phyloP scores from a whole-genome alignment of 306 rosid genomes.

The Ochetophila trinervis region DNA sequence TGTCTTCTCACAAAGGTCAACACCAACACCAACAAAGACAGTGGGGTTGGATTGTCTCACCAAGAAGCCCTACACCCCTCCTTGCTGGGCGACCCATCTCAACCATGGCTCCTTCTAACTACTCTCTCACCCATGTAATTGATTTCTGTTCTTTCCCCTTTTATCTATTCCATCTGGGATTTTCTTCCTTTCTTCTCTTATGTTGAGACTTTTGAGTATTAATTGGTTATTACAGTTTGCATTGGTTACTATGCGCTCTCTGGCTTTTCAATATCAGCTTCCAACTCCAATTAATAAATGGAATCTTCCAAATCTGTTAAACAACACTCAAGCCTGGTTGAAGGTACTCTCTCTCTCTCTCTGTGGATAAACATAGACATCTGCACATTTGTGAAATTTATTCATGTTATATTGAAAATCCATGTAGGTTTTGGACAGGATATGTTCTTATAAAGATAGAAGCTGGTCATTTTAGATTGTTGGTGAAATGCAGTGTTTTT shows the following conservation, averaged over 20 bases:
- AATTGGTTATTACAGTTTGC: no score
- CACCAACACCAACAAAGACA: not conserved
- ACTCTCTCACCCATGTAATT: conserved; percentile 70
- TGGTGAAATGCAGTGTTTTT: no score
- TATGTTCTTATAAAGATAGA: no score
- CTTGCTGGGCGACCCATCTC: conserved; percentile 84
- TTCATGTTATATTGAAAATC: no score
- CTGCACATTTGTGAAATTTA: no score
- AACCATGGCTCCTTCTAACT: conserved; percentile 56
- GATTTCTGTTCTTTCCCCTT: not conserved
- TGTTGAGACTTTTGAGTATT: no score
- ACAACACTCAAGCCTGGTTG: conserved; percentile 69
- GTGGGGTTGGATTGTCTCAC: conserved; percentile 41
- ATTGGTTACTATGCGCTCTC: not conserved
- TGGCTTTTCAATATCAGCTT: conserved; percentile 37
- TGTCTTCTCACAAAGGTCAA: conserved; percentile 27
- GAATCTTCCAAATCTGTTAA: conserved; percentile 85
- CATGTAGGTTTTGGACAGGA: no score
- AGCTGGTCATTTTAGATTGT: no score
- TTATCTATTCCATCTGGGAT: not conserved
- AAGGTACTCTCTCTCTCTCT: conserved; percentile 43
- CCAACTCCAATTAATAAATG: conserved; percentile 97
- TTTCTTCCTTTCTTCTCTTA: not conserved
- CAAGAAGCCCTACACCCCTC: conserved; percentile 56
- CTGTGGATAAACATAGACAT: no score